Conservation (phyloP, 2,329 filamentous ascomycete species). For the Aspergillus hortae region DNA sequence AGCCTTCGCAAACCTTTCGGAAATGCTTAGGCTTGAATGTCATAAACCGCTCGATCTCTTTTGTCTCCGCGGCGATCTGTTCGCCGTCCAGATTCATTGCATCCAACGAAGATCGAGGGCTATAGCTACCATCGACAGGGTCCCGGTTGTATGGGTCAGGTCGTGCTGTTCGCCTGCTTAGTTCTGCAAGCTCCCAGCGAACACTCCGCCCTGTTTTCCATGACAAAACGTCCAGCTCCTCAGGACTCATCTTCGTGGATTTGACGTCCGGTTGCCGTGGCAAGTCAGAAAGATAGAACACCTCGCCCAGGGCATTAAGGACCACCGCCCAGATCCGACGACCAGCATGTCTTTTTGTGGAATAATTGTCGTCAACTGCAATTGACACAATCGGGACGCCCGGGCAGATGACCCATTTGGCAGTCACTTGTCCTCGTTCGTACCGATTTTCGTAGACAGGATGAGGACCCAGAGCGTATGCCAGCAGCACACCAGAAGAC, state of each 20-base stretch:
- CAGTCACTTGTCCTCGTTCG: slow-evolving; percentile 73
- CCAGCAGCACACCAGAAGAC: slow-evolving; percentile 74
- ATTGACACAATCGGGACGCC: slow-evolving; percentile 88
- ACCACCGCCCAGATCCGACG: slow-evolving; percentile 84
- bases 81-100: slow-evolving; percentile 66
- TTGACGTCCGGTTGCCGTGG: slow-evolving; percentile 55
- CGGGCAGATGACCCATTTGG: slow-evolving; percentile 85
- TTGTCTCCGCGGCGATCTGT: slow-evolving; percentile 71
- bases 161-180: slow-evolving; percentile 67
- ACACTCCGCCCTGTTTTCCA: slow-evolving; percentile 78
- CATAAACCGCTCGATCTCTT: slow-evolving; percentile 75
- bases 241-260: slow-evolving; percentile 38
- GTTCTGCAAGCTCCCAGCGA: slow-evolving; percentile 77
- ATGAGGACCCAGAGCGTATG: slow-evolving; percentile 70
- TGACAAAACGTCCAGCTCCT: slow-evolving; percentile 62
- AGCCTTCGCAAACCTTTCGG: slow-evolving; percentile 71
- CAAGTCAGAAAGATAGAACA: slow-evolving; percentile 76
- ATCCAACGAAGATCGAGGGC: slow-evolving; percentile 72
- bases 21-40: slow-evolving; percentile 73
- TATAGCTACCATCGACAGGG: slow-evolving; percentile 69
- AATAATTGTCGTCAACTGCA: slow-evolving; percentile 79
- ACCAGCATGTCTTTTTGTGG: slow-evolving; percentile 62
- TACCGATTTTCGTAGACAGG: slow-evolving; percentile 60
- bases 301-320: slow-evolving; percentile 89
- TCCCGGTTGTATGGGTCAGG: slow-evolving; percentile 70